Evolutionary conservation across 768 basidiomycete genomes (phyloP).

Genomic region (Pilatotrama ljubarskyi): DNA sequence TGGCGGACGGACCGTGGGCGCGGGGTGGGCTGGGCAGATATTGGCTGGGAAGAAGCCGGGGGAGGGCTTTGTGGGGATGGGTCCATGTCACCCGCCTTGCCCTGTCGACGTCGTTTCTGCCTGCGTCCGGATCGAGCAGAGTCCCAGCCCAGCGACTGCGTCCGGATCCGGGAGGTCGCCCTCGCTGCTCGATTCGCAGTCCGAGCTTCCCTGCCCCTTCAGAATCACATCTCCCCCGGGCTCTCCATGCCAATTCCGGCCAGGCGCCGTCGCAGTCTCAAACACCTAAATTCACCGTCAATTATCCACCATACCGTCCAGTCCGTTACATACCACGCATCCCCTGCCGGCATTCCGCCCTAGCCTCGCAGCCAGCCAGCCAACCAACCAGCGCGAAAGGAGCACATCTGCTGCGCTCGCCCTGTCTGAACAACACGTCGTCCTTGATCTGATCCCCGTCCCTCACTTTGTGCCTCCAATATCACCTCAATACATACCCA

Average conservation of each 20-base stretch:
- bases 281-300: constrained; percentile 10
- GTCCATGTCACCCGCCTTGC: constrained; percentile 15
- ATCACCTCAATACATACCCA: constrained; percentile 8
- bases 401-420: background rate
- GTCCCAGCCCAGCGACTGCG: background rate
- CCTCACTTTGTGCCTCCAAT: background rate
- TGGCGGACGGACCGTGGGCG: constrained; percentile 9
- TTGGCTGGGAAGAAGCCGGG: background rate
- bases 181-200: constrained; percentile 23
- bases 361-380: background rate
- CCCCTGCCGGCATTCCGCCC: background rate
- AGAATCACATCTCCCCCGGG: constrained; percentile 4
- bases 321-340: constrained; percentile 11
- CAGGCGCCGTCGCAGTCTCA: constrained; percentile 5
- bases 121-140: background rate
- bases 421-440: constrained; percentile 2
- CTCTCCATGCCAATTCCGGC: constrained; percentile 8
- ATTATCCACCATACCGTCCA: background rate
- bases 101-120: no score
- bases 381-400: background rate
- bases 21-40: constrained; percentile 20
- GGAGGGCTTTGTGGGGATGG: constrained; percentile 12
- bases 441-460: constrained; percentile 12
- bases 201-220: constrained; percentile 19
- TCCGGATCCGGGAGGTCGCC: constrained; percentile 8